phyloP scores from a whole-genome alignment of 306 rosid species.

The Quercus alba region DNA sequence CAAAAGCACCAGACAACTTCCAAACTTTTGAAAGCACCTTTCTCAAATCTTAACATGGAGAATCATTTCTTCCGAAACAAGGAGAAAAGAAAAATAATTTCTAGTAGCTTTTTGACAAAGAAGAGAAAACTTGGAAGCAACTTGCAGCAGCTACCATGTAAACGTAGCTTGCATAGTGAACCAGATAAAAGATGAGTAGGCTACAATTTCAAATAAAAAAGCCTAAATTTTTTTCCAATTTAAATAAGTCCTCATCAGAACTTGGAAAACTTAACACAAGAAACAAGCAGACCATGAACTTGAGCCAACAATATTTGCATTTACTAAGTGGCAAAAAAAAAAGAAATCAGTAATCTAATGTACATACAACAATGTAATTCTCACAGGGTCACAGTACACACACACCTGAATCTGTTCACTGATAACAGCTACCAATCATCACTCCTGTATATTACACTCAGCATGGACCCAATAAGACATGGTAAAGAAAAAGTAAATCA shows the following conservation, averaged over 20 bases:
- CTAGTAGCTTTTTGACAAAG: neutral
- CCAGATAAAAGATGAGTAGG: neutral
- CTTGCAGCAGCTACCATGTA: neutral
- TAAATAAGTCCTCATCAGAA: neutral
- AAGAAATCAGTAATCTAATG: constrained; percentile 16
- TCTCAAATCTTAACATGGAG: neutral
- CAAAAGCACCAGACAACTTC: neutral
- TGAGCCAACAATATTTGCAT: constrained; percentile 25
- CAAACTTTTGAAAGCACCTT: neutral
- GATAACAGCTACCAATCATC: constrained; percentile 10
- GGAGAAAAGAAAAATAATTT: neutral
- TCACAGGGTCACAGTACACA: constrained; percentile 22
- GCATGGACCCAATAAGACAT: constrained; percentile 23
- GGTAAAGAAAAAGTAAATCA: constrained; percentile 3
- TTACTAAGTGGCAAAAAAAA: constrained; percentile 16
- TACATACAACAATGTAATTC: constrained; percentile 30
- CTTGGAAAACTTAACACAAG: neutral
- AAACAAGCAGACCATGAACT: constrained; percentile 10
- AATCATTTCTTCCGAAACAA: neutral
- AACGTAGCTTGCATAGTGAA: neutral
- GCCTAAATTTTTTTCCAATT: too few species aligned
- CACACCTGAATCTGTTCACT: constrained; percentile 12
- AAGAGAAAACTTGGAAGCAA: neutral
- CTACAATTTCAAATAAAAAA: neutral
- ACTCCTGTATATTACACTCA: constrained; percentile 19